Evolutionary conservation across 257 asterid genomes (phyloP), one percentile per base, ranked within the genome.

Genomic region (Scutellaria barbata): DNA sequence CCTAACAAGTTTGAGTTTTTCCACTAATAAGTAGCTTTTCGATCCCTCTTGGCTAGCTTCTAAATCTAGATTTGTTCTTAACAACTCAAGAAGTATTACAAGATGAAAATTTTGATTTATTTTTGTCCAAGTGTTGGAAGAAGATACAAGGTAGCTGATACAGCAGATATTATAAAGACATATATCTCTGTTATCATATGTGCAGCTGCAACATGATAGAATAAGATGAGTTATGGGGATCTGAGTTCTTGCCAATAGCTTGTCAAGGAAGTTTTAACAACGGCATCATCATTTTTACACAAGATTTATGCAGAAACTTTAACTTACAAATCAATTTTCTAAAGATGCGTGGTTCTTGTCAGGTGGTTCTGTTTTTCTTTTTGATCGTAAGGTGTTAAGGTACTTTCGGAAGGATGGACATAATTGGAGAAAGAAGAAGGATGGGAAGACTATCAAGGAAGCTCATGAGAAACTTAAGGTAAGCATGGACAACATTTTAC

Each of bases 391-490:
- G 85, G 92, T 88, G 53, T 81, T 94, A 58, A 81, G 99, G 79
- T 91, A 91, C 79, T 94, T 94, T 73, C 90, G 99, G 71, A 94
- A 91, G 85, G 99, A 94, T 83, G 97, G 93, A 12, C 97, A 94
- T 78, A 91, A 84, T 66, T 94, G 99, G 99, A 86, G 97, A 83
- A 91, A 94, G 82, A 94, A 94, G 80, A 91, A 80, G 81, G 99
- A 94, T 55, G 99, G 99, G 66, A 94, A 94, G 83, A 94, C 99
- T 74, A 87, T 91, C 47, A 94, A 84, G 89, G 99, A 94, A 83
- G 97, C 99, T 25, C 99, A 94, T 59, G 99, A 94, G 82, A 94
- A 94, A 81, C 85, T 94, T 76, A 94, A 94, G 92, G 99, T 89
- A 77, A 66, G 81, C 68, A 75, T 74, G 81, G 81, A 78, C 33